Evolutionary conservation across 495 filamentous ascomycete species (phyloP), one percentile per base, ranked within the genome.

Genomic region (Neurospora cerealis): DNA sequence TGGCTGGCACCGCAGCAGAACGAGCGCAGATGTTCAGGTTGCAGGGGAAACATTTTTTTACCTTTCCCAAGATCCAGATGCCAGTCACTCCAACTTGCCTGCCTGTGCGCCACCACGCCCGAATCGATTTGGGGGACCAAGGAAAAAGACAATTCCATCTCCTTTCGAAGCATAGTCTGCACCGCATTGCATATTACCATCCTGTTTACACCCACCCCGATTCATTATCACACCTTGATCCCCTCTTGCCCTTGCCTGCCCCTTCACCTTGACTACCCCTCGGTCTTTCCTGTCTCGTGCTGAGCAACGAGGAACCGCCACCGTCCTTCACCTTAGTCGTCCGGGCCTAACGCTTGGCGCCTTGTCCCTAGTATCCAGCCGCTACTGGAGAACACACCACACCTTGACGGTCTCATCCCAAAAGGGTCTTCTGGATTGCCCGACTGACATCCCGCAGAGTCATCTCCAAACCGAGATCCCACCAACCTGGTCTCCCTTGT

Each of bases 1-100:
- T 62, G 28, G 54, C 54, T 62, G 54, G 54, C 28, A 66, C 54
- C 54, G 15, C 54, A 66, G 7, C 28, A 66, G 28, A 66, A 66
- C 28, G 54, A 66, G 28, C 28, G 28, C 54, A 66, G 54, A 66
- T 66, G 54, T 66, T 66, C 28, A 28, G 54, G 54, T 62, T 39
- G 73, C 72, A 73, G 69, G 73, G 71, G 73, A 76, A 78, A 46
- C 74, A 60, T 76, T 80, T 79, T 80, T 78, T 78, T 74, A 70
- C 24, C 69, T 28, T 44, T 62, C 66, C 41, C 32, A 73, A 41
- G 13, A 66, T 36, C 39, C 74, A 72, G 71, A 62, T 72, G 74
- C 75, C 40, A 66, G 21, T 38, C 36, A 54, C 62, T 19, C 41
- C 42, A 60, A 39, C 73, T 66, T 73, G 70, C 39, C 66, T 24